Evolutionary conservation across 139 green algal species (phyloP).

Genomic region (Coelastrella sp.): DNA sequence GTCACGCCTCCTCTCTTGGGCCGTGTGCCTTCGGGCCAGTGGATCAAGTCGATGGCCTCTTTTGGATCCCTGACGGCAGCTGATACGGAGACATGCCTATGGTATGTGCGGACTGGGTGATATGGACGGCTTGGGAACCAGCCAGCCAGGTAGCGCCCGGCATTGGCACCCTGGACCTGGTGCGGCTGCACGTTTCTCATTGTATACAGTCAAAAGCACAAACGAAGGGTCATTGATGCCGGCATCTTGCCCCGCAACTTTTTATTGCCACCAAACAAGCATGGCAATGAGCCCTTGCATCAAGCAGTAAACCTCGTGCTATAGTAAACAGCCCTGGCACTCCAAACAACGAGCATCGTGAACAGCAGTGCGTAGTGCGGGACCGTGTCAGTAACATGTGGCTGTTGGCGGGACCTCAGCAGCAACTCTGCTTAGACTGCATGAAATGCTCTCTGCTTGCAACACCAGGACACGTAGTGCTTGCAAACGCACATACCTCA

Average conservation of each 20-base stretch:
- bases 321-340: too few relatives aligned
- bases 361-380: too few relatives aligned
- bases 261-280: neutral
- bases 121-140: slow-evolving; percentile 12
- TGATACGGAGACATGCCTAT: neutral
- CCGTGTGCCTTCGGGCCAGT: slow-evolving; percentile 41
- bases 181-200: neutral
- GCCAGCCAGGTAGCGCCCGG: neutral
- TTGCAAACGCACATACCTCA: too few relatives aligned
- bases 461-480: too few relatives aligned
- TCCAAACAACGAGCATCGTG: too few relatives aligned
- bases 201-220: too few relatives aligned
- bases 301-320: neutral
- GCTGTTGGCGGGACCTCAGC: neutral
- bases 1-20: slow-evolving; percentile 29
- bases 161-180: neutral
- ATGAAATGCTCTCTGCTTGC: too few relatives aligned
- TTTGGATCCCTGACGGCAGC: neutral
- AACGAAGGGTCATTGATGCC: too few relatives aligned
- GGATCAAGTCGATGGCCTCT: slow-evolving; percentile 7
- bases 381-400: neutral
- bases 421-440: too few relatives aligned
- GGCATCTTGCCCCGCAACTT: too few relatives aligned
- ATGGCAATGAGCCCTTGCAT: neutral
- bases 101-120: neutral